A percentile compares a stretch with the other conserved stretches of the same genome.
Conservation (phyloP, 1,284 basidiomycete species). For the Microbotryomycetes sp. region DNA sequence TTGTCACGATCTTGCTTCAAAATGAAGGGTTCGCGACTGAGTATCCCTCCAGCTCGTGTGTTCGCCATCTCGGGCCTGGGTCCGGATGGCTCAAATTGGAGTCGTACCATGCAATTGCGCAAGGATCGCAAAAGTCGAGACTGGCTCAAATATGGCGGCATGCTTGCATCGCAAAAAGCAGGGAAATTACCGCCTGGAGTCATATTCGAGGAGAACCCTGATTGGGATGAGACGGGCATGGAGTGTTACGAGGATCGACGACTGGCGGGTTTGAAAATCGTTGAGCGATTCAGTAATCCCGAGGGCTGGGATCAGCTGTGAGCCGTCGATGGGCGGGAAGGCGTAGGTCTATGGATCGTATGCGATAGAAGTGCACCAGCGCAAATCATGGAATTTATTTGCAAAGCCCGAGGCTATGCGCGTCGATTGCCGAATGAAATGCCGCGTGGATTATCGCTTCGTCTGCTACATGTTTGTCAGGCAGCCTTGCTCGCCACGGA, state of each 20-base stretch:
- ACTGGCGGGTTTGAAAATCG: conserved; percentile 4
- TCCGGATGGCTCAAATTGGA: conserved; percentile 20
- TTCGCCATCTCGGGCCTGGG: conserved; percentile 24
- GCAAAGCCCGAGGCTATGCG: no score
- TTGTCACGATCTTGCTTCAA: conserved; percentile 31
- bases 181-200: conserved; percentile 9
- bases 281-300: conserved; percentile 14
- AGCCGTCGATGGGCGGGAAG: no score
- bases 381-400: no score
- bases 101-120: conserved; percentile 9
- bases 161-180: conserved; percentile 5
- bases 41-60: conserved; percentile 30
- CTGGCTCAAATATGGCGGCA: conserved; percentile 30
- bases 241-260: conserved; percentile 15
- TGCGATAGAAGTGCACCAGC: no score
- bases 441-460: no score
- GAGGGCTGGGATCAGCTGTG: conserved; percentile 11
- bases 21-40: conserved; percentile 26
- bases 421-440: no score
- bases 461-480: no score
- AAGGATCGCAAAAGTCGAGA: conserved; percentile 2
- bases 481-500: no score
- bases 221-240: conserved; percentile 25
- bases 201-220: conserved; percentile 6
- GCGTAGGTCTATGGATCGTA: background rate